Evolutionary conservation across 2,329 filamentous ascomycete species (phyloP).

Genomic region (Fusarium sublunatum): DNA sequence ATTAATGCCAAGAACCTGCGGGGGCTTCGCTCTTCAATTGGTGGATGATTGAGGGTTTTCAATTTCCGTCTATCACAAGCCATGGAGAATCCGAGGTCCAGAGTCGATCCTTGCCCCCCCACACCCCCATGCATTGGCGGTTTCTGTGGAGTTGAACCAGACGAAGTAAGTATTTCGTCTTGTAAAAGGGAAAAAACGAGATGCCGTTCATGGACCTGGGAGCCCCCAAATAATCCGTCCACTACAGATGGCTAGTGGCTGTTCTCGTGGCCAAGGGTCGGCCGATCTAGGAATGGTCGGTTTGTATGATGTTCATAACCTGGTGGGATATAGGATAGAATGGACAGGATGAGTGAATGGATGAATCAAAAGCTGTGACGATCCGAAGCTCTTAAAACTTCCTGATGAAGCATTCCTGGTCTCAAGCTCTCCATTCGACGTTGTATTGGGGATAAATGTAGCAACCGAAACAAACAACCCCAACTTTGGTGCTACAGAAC

Average conservation of each 20-base stretch:
- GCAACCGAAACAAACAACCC: conserved; percentile 24
- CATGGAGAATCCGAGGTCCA: conserved; percentile 45
- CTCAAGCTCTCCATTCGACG: too few relatives aligned
- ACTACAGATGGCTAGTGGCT: conserved; percentile 23
- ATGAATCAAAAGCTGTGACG: conserved; percentile 2
- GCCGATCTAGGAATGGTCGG: conserved; percentile 7
- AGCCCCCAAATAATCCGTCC: conserved; percentile 40
- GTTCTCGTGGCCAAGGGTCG: conserved; percentile 19
- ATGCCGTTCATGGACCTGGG: conserved; percentile 24
- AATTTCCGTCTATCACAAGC: conserved; percentile 40
- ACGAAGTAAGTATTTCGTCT: conserved; percentile 6
- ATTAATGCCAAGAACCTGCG: conserved; percentile 30
- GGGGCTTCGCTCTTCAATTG: conserved; percentile 33
- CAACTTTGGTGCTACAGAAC: conserved; percentile 18
- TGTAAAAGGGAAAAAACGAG: conserved; percentile 14
- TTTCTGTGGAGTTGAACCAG: conserved; percentile 7
- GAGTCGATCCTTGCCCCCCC: conserved; percentile 17
- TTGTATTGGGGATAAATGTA: conserved; percentile 20
- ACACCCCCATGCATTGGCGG: conserved; percentile 33
- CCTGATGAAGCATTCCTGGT: too few relatives aligned
- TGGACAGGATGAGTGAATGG: neutral
- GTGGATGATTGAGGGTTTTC: conserved; percentile 30
- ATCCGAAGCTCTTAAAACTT: conserved; percentile 4
- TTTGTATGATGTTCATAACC: neutral
- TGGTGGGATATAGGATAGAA: neutral